phyloP scores from a whole-genome alignment of 768 basidiomycete species.

The Boletus huronensis region DNA sequence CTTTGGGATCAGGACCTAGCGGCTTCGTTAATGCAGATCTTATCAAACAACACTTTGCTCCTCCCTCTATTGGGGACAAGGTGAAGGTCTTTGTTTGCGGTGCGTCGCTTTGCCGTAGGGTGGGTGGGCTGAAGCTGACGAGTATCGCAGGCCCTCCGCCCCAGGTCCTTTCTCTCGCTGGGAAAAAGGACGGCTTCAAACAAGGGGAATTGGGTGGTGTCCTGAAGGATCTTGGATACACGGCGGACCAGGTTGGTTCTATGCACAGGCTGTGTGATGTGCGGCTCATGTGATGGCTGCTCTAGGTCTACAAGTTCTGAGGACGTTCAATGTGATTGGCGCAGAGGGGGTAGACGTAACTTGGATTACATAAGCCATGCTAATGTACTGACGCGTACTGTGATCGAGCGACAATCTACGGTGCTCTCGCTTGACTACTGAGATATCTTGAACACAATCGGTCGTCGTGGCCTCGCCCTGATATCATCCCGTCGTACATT shows the following conservation, averaged over 20 bases:
- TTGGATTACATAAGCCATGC: constrained; percentile 30
- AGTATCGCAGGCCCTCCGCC: constrained; percentile 61
- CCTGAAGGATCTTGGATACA: constrained; percentile 87
- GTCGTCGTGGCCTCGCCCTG: background rate
- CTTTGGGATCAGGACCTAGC: constrained; percentile 43
- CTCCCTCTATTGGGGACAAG: constrained; percentile 64
- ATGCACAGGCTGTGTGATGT: background rate
- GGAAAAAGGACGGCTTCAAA: constrained; percentile 83
- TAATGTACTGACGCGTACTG: constrained; percentile 23
- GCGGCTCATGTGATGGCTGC: constrained; percentile 1
- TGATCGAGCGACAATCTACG: no score
- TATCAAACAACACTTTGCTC: constrained; percentile 68
- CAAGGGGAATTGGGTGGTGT: constrained; percentile 81
- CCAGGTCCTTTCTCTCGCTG: constrained; percentile 85
- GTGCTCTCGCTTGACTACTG: no score
- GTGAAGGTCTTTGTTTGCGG: constrained; percentile 90
- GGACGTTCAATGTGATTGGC: background rate
- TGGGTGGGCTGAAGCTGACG: background rate
- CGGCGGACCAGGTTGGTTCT: constrained; percentile 68
- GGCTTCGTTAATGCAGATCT: constrained; percentile 77
- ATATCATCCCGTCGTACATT: constrained; percentile 4
- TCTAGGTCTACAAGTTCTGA: constrained; percentile 43
- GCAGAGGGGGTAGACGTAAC: background rate
- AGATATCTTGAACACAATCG: no score
- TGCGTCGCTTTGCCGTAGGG: constrained; percentile 31